Base-by-base conservation (phyloP, 2,329 filamentous ascomycete species). In the Acephala macrosclerotiorum region DNA sequence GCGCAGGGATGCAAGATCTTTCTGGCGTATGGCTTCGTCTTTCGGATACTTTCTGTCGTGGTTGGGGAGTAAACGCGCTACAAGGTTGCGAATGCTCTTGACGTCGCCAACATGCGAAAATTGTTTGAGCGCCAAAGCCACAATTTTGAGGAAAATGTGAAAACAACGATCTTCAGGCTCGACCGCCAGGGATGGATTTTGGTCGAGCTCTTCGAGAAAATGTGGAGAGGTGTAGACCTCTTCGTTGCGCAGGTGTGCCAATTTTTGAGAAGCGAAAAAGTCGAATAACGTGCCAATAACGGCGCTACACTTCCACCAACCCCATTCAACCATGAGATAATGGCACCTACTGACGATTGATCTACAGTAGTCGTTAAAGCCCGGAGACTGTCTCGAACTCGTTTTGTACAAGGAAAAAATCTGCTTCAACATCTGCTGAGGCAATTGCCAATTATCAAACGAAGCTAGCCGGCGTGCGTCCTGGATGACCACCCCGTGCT, bases 351-450 rank as follows among this genome's bases (percentile, higher is more conserved):
- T 81, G 36, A 90, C 78, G 4, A 89, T 74, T 6, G 86, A 84
- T 20, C 85, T 83, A 66, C 86, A 89, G 71, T 91, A 91, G 66
- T 86, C 85, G 69, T 90, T 91, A 80, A 91, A 90, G 72, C 86
- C 85, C 1, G 87, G 80, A 1, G 83, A 76, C 70, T 91, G 88
- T 25, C 81, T 81, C 2, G 76, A 72, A 62, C 88, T 86, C n/a
- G 77, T 76, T 66, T 81, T 80, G 72, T 91, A 91, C 1, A 89
- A 72, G 22, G 84, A 77, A 62, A 90, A 88, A 14, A 90, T 81
- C 7, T 82, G 81, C 69, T 81, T 85, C 57, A 90, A 68, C 35
- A 90, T 73, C 63, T 80, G 82, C 67, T 89, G 87, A 0, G 87
- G 84, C 16, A 91, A 74, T 3, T 72, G 68, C 89, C 89, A 91